Evolutionary conservation across 192 early-diverging fungal species (phyloP).

Genomic region (Allomyces macrogynus): DNA sequence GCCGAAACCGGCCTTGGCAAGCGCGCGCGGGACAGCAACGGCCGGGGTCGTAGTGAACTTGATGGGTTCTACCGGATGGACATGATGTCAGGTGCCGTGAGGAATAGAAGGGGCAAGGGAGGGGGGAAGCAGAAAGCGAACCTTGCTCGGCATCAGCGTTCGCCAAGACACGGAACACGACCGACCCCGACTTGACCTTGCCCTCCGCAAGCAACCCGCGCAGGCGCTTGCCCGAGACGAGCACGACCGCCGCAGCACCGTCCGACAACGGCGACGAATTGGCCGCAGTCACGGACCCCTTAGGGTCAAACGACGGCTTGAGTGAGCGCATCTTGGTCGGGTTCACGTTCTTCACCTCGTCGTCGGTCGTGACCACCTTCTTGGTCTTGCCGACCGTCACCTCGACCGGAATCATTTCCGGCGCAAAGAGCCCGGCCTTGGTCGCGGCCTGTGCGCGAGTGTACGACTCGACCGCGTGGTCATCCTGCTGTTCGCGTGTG

Average conservation of each 20-base stretch:
- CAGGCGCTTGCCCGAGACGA: conserved; percentile 41
- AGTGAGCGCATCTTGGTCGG: conserved; percentile 68
- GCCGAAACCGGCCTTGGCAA: conserved; percentile 25
- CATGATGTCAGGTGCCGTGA: too few species aligned
- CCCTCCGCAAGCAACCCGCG: conserved; percentile 15
- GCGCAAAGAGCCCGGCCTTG: conserved; percentile 29
- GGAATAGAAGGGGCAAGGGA: too few species aligned
- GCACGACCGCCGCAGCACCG: conserved; percentile 51
- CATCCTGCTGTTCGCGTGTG: conserved; percentile 60
- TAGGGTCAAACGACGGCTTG: conserved; percentile 64
- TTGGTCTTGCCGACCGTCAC: conserved; percentile 45
- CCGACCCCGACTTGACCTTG: conserved; percentile 10
- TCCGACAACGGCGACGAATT: conserved; percentile 66
- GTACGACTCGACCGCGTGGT: conserved; percentile 52
- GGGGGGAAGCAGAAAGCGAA: too few species aligned
- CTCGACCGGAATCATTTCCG: conserved; percentile 52
- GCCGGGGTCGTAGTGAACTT: conserved; percentile 56
- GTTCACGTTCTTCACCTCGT: conserved; percentile 50
- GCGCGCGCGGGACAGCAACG: conserved; percentile 54
- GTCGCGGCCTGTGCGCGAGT: conserved; percentile 51
- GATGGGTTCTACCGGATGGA: conserved; percentile 18
- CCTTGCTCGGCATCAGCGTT: conserved; percentile 50
- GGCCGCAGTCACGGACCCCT: conserved; percentile 81
- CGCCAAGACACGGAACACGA: conserved; percentile 28
- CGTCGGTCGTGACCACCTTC: conserved; percentile 37